phyloP scores from a whole-genome alignment of 352 stramenopile species.

The Pythium scleroteichum region DNA sequence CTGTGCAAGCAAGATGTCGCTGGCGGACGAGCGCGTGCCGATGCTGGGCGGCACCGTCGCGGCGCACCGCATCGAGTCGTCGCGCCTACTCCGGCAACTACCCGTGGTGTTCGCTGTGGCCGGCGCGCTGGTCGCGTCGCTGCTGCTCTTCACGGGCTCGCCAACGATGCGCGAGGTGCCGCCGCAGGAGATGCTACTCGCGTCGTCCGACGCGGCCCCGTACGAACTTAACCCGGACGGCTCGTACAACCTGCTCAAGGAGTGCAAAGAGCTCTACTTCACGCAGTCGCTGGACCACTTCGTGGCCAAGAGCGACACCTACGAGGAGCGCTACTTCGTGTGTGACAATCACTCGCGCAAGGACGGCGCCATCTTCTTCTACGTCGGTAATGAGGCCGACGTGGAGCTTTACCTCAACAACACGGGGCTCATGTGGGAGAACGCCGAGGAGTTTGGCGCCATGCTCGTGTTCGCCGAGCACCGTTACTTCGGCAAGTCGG shows the following conservation, averaged over 20 bases:
- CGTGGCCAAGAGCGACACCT: conserved; percentile 53
- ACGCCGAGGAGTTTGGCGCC: conserved; percentile 88
- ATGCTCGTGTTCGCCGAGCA: conserved; percentile 97
- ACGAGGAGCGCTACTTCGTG: conserved; percentile 90
- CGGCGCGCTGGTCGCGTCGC: conserved; percentile 30
- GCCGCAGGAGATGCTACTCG: background rate
- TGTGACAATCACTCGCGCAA: conserved; percentile 70
- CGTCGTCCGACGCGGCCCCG: conserved; percentile 5
- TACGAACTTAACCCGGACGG: conserved; percentile 44
- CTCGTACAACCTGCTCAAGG: conserved; percentile 42
- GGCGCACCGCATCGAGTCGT: conserved; percentile 10
- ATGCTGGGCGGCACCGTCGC: conserved; percentile 26
- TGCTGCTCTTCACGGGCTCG: conserved; percentile 35
- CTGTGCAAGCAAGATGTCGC: background rate
- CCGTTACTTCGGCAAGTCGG: conserved; percentile 94
- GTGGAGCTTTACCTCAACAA: conserved; percentile 95
- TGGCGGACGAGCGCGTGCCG: conserved; percentile 28
- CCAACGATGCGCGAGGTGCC: background rate
- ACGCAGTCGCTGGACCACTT: conserved; percentile 82
- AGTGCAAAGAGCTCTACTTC: conserved; percentile 77
- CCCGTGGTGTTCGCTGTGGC: conserved; percentile 39
- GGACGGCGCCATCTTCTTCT: conserved; percentile 90
- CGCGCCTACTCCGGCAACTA: conserved; percentile 30
- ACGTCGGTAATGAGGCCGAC: conserved; percentile 95
- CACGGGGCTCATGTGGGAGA: conserved; percentile 96